phyloP scores from a whole-genome alignment of 805 yeast species.

The Priceomyces medius region DNA sequence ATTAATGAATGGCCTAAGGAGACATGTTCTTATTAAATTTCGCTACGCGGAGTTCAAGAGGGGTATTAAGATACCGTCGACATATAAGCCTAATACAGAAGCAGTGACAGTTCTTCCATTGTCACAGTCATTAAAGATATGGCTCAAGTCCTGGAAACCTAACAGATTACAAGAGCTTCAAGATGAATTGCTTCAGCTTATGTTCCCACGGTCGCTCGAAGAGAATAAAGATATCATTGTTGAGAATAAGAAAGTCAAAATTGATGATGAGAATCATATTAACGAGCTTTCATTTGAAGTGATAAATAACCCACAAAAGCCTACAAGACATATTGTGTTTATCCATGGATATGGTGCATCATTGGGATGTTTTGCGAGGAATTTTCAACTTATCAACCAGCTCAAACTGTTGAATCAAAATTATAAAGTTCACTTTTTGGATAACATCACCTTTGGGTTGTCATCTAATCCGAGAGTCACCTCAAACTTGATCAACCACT shows the following conservation, averaged over 20 bases:
- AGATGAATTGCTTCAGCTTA: conserved; percentile 31
- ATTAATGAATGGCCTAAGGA: background rate
- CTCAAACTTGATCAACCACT: conserved; percentile 17
- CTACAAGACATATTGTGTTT: conserved; percentile 46
- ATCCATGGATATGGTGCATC: conserved; percentile 61
- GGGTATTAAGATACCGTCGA: conserved; percentile 14
- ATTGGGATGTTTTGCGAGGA: conserved; percentile 55
- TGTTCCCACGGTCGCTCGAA: conserved; percentile 23
- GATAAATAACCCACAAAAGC: conserved; percentile 19
- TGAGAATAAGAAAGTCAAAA: conserved; percentile 15
- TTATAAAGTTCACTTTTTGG: conserved; percentile 50
- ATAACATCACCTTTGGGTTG: conserved; percentile 51
- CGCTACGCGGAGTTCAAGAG: background rate
- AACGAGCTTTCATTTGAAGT: conserved; percentile 36
- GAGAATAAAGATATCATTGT: conserved; percentile 24
- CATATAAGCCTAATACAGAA: conserved; percentile 14
- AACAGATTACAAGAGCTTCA: conserved; percentile 32
- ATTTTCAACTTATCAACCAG: conserved; percentile 42
- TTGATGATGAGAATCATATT: conserved; percentile 28
- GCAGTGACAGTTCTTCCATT: conserved; percentile 15
- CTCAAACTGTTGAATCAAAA: conserved; percentile 28
- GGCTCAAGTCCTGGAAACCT: conserved; percentile 23
- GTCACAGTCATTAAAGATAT: conserved; percentile 13
- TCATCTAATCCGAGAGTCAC: conserved; percentile 45
- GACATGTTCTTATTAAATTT: background rate